Conservation (phyloP, 345 rosid species). For the Eucalyptus guilfoylei region DNA sequence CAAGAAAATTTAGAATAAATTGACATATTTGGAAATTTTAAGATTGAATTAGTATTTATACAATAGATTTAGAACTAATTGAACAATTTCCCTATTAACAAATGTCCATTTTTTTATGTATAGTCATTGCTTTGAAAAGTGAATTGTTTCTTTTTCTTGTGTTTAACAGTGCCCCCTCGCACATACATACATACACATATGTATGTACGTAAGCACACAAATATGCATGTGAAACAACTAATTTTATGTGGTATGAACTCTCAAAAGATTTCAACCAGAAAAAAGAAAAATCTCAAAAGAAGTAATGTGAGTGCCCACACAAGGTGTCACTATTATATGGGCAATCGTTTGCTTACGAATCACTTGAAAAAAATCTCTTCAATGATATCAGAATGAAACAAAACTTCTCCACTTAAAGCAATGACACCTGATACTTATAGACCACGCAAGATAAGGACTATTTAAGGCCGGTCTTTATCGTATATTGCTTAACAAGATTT, state of each 20-base stretch:
- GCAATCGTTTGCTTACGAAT: not conserved
- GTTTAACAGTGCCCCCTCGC: not conserved
- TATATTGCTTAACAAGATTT: not conserved
- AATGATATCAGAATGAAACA: no score
- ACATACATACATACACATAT: not conserved
- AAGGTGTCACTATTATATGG: not conserved
- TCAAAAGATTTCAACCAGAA: no score
- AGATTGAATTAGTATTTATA: no score
- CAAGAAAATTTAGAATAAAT: no score
- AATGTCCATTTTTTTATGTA: not conserved
- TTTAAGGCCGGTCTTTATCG: not conserved
- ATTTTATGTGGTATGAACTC: not conserved
- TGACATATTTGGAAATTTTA: accelerated
- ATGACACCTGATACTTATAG: not conserved
- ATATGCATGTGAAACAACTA: no score
- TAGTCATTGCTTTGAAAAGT: not conserved
- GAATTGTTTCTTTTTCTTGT: not conserved
- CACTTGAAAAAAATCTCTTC: not conserved
- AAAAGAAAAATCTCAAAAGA: no score
- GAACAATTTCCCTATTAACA: no score
- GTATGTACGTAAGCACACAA: no score
- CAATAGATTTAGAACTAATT: no score
- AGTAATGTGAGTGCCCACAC: not conserved
- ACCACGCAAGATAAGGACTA: not conserved
- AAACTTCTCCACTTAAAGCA: not conserved